Evolutionary conservation across 768 basidiomycete genomes (phyloP), one percentile per base, ranked within the genome.

Genomic region (Phanerochaete carnosa): DNA sequence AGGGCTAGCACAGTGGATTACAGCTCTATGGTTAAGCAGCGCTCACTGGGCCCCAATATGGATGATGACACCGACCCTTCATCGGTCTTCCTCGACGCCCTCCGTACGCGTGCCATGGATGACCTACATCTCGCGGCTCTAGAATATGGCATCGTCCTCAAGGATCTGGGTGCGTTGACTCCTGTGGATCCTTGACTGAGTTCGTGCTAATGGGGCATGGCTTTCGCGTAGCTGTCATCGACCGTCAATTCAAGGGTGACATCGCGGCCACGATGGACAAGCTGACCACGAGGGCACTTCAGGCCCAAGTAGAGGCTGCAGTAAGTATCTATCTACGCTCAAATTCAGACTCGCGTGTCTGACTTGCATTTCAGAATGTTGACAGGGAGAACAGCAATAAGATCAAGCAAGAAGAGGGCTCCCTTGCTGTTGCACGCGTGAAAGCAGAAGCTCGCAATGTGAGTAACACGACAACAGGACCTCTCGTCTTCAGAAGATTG

Each of bases 341-440:
- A 4, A 43, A 4, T 19, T 43, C 19, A 5, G 29, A 23, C 6
- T 12, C 15, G 15, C 12, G 19, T n/a, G 8, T 9, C 51, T 52
- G 16, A 52, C 32, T n/a, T 33, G 30, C 49, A 32, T 52, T 7
- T 3, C 64, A 89, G 88, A 92, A 93, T 62, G 90, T 92, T 55
- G 90, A 92, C 72, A 77, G 91, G 58, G 92, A 93, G 73, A 94
- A 94, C 69, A 88, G 87, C 74, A 94, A 93, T 75, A 88, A 88
- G 70, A 87, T 92, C 67, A 93, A 92, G 74, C 87, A 90, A 66
- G 89, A 93, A 71, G 85, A 94, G 72, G 92, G 91, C 65, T 79
- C 87, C 16, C 80, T 93, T 52, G 76, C 86, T 11, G 92, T 93
- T 12, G 86, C 90, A 19, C 83, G 82, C 46, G 90, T 93, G 76